phyloP scores from a whole-genome alignment of 2,329 filamentous ascomycete genomes.

The Neodidymelliopsis sp. region DNA sequence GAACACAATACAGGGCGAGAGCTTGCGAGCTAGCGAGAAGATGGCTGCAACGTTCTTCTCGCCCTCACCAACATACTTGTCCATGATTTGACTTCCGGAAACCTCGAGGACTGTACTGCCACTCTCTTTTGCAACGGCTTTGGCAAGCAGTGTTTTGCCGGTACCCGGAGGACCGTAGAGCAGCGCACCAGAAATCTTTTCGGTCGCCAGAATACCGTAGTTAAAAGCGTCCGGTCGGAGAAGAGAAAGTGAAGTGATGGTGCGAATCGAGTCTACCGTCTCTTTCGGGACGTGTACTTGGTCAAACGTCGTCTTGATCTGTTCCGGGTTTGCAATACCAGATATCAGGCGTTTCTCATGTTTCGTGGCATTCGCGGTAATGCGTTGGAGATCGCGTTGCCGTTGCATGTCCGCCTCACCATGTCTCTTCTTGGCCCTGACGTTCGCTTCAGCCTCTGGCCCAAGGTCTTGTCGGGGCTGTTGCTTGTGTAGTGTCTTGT shows the following conservation, averaged over 20 bases:
- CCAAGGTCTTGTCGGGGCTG: slow-evolving; percentile 14
- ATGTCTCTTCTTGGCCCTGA: slow-evolving; percentile 16
- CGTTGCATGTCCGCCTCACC: slow-evolving; percentile 43
- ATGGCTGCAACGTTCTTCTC: slow-evolving; percentile 94
- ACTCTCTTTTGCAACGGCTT: slow-evolving; percentile 70
- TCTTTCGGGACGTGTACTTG: slow-evolving; percentile 84
- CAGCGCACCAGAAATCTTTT: slow-evolving; percentile 88
- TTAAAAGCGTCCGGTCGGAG: slow-evolving; percentile 92
- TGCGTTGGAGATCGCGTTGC: slow-evolving; percentile 61
- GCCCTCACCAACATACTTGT: slow-evolving; percentile 94
- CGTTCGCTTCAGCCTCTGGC: slow-evolving; percentile 11
- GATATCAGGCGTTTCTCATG: slow-evolving; percentile 84
- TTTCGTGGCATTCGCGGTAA: slow-evolving; percentile 59
- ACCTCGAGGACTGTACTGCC: slow-evolving; percentile 81
- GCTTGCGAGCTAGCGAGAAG: slow-evolving; percentile 88
- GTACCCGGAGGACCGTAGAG: slow-evolving; percentile 83
- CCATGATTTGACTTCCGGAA: slow-evolving; percentile 88
- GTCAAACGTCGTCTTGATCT: slow-evolving; percentile 84
- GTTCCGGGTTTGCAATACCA: slow-evolving; percentile 81
- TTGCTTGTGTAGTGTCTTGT: slow-evolving; percentile 16
- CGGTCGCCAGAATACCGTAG: slow-evolving; percentile 89
- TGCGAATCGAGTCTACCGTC: slow-evolving; percentile 86
- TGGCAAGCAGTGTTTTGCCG: slow-evolving; percentile 71
- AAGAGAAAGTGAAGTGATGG: slow-evolving; percentile 86
- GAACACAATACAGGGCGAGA: slow-evolving; percentile 92